Evolutionary conservation across 2,329 filamentous ascomycete species (phyloP).

Genomic region (Neofusicoccum ribis): DNA sequence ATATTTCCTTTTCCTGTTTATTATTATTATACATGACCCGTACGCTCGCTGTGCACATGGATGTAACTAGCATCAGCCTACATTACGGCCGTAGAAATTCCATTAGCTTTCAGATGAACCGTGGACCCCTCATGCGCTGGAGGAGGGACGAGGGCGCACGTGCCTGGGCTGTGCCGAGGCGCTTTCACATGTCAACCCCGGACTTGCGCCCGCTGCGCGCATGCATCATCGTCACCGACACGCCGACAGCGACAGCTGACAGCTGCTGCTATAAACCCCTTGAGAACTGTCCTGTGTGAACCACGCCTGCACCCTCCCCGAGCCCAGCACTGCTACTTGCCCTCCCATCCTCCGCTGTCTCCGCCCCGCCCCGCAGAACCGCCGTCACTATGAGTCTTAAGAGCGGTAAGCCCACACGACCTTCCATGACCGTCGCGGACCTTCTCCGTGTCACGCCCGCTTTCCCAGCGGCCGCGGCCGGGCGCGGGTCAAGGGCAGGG

Average conservation of each 20-base stretch:
- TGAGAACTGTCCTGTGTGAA: not conserved
- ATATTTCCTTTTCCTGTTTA: not conserved
- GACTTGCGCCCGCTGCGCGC: constrained; percentile 14
- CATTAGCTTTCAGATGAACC: constrained; percentile 1
- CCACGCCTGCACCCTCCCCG: not conserved
- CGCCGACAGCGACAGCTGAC: constrained; percentile 5
- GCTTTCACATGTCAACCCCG: constrained; percentile 19
- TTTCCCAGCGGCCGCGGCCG: not conserved
- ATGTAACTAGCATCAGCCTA: constrained; percentile 4
- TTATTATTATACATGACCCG: not conserved
- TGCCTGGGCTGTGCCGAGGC: constrained; percentile 15
- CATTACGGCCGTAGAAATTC: constrained; percentile 8
- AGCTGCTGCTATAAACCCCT: constrained; percentile 12
- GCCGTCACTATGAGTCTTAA: constrained; percentile 66
- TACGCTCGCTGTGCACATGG: constrained; percentile 6
- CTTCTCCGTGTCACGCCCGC: constrained; percentile 5
- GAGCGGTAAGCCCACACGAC: constrained; percentile 56
- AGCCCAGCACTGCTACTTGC: not conserved
- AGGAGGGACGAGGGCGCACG: not conserved
- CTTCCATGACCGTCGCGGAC: not conserved
- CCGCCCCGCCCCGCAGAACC: not conserved
- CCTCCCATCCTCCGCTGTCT: not conserved
- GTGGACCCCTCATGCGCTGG: not conserved
- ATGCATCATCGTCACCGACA: constrained; percentile 15
- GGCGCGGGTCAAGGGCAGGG: not conserved